A percentile compares a stretch with the other conserved stretches of the same genome.
Conservation (phyloP, 371 early-diverging fungal species). For the Cokeromyces recurvatus region DNA sequence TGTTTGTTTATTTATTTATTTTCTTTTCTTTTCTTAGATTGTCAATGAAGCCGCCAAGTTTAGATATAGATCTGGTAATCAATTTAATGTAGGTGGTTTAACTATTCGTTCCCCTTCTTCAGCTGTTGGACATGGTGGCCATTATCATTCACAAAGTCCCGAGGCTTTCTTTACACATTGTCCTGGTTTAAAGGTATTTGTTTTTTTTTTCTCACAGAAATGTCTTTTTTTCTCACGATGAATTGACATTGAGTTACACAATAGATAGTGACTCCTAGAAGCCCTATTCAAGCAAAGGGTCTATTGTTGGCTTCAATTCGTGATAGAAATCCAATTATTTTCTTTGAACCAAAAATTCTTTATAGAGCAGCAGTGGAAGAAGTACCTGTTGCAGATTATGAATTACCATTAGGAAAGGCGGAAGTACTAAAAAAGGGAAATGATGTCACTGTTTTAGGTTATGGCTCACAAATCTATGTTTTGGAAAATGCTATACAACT, state of each 20-base stretch:
- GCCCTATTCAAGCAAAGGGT: constrained; percentile 97
- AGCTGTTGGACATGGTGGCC: constrained; percentile 97
- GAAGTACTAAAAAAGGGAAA: constrained; percentile 87
- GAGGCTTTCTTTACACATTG: constrained; percentile 96
- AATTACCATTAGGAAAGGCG: constrained; percentile 90
- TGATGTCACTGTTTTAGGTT: constrained; percentile 92
- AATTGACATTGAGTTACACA: too few species aligned
- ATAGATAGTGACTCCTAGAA: constrained; percentile 86
- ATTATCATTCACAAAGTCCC: constrained; percentile 94
- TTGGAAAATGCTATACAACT: constrained; percentile 88
- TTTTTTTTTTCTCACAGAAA: constrained; percentile 12
- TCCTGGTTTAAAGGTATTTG: constrained; percentile 81
- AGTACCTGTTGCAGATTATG: constrained; percentile 92
- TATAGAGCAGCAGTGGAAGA: constrained; percentile 96
- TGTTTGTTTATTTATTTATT: too few species aligned
- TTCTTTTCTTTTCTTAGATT: too few species aligned
- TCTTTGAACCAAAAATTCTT: constrained; percentile 96
- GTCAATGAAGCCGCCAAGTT: constrained; percentile 99
- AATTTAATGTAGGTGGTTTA: constrained; percentile 89
- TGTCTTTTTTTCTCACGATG: constrained; percentile 9
- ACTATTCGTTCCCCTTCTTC: constrained; percentile 91
- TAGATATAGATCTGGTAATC: constrained; percentile 92
- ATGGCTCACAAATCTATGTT: constrained; percentile 92
- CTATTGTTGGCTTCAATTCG: constrained; percentile 89
- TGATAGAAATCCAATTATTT: constrained; percentile 92